Percentiles rank a stretch among this genome's conserved stretches.
Evolutionary conservation across 331 rosid genomes (phyloP).

Genomic region (Dryas integrifolia): DNA sequence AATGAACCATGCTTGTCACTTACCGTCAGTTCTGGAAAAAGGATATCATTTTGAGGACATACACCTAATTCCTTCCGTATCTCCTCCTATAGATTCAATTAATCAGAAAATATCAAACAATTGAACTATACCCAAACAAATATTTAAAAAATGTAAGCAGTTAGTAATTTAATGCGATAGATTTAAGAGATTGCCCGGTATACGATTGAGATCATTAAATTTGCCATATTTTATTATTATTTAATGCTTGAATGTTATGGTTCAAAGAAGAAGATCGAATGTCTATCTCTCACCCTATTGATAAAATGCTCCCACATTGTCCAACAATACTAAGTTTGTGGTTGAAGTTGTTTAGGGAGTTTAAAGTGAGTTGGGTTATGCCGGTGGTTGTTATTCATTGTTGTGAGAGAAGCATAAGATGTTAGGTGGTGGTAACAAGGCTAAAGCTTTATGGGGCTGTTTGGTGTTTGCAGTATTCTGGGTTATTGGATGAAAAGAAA

Average conservation of each 20-base stretch:
- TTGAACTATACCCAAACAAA: slow-evolving; percentile 11
- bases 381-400: too few relatives aligned
- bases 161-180: not conserved
- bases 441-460: not conserved
- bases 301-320: too few relatives aligned
- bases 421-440: too few relatives aligned
- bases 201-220: not conserved
- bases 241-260: not conserved
- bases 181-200: not conserved
- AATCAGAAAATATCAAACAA: slow-evolving; percentile 25
- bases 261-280: not conserved
- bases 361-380: too few relatives aligned
- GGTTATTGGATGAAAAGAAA: not conserved
- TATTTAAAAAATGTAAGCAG: not conserved
- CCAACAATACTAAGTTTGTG: too few relatives aligned
- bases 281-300: too few relatives aligned
- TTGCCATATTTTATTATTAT: too few relatives aligned
- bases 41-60: slow-evolving; percentile 93
- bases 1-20: slow-evolving; percentile 34
- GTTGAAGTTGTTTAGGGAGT: too few relatives aligned
- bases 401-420: too few relatives aligned
- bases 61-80: slow-evolving; percentile 93
- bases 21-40: slow-evolving; percentile 88
- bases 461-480: not conserved
- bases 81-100: slow-evolving; percentile 56